These are phyloP conservation scores for Aspergillus ochraceus DNA, from an alignment of 2,329 filamentous ascomycete genomes.

Conservation along the genomic window DNA sequence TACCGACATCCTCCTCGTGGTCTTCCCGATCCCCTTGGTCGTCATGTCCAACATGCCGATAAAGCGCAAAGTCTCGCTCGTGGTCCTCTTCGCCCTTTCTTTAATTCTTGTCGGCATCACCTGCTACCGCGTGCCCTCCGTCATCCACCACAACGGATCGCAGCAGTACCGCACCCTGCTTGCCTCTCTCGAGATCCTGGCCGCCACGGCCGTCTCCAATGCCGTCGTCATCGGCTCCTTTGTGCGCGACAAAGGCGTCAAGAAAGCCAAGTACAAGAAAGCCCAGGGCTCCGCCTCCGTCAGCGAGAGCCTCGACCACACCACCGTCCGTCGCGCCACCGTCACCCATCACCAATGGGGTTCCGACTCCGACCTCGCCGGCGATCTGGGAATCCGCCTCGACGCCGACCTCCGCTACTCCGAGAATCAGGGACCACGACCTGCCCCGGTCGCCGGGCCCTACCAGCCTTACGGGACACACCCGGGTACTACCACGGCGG, in stretches of 20 bases:
- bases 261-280: constrained; percentile 78
- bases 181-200: constrained; percentile 86
- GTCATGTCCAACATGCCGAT: constrained; percentile 72
- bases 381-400: constrained; percentile 72
- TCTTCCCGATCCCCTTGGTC: constrained; percentile 88
- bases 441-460: constrained; percentile 42
- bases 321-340: constrained; percentile 49
- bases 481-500: constrained; percentile 16
- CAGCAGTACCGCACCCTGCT: constrained; percentile 88
- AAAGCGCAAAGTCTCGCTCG: constrained; percentile 77
- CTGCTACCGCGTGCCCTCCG: constrained; percentile 75
- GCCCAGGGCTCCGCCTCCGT: constrained; percentile 45
- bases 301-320: constrained; percentile 47
- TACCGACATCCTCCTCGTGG: constrained; percentile 82
- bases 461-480: constrained; percentile 19
- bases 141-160: constrained; percentile 67
- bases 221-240: constrained; percentile 89
- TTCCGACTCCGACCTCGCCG: constrained; percentile 87
- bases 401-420: constrained; percentile 51
- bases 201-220: constrained; percentile 84
- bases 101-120: constrained; percentile 76
- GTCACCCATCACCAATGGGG: constrained; percentile 73
- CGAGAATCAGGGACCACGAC: constrained; percentile 32
- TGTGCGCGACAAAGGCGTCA: constrained; percentile 82
- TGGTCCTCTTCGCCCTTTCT: constrained; percentile 81